These are phyloP conservation scores for Cicer yamashitae DNA, from an alignment of 306 rosid species.

Conservation along the genomic window DNA sequence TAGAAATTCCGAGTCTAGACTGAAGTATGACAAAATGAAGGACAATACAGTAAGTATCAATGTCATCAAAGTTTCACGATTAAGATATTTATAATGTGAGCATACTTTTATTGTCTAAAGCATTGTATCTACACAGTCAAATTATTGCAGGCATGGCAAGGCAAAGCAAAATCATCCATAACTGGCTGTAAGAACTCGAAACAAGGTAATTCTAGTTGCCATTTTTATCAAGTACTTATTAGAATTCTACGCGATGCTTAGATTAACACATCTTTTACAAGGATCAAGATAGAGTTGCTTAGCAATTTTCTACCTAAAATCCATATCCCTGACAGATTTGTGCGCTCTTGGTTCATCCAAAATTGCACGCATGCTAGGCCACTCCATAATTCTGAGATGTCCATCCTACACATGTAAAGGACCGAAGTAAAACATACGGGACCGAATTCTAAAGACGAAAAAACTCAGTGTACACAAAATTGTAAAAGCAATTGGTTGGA, in stretches of 20 bases:
- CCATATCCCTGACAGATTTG: conserved; percentile 82
- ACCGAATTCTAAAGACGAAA: conserved; percentile 5
- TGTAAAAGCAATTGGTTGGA: conserved; percentile 29
- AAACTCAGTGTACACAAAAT: not conserved
- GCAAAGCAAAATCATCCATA: conserved; percentile 17
- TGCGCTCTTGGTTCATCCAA: conserved; percentile 92
- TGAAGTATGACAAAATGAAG: conserved; percentile 51
- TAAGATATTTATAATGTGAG: conserved; percentile 13
- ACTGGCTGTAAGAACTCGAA: conserved; percentile 15
- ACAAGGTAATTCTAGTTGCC: conserved; percentile 16
- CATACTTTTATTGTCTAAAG: conserved; percentile 28
- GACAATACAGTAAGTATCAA: conserved; percentile 33
- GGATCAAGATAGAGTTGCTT: conserved; percentile 25
- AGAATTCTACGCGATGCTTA: conserved; percentile 6
- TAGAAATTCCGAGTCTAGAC: conserved; percentile 88
- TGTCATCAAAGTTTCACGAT: conserved; percentile 32
- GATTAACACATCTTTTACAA: conserved; percentile 14
- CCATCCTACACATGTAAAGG: conserved; percentile 68
- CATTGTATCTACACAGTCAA: conserved; percentile 5
- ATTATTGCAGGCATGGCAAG: conserved; percentile 23
- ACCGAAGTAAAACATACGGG: conserved; percentile 43
- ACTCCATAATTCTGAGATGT: conserved; percentile 81
- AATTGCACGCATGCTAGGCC: conserved; percentile 74
- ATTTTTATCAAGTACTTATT: not conserved
- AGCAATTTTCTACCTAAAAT: conserved; percentile 69